Percentiles rank a stretch among this genome's conserved stretches.
These are phyloP conservation scores for Clarireedia hainanense DNA, from an alignment of 2,329 filamentous ascomycete species.

Conservation along the genomic window DNA sequence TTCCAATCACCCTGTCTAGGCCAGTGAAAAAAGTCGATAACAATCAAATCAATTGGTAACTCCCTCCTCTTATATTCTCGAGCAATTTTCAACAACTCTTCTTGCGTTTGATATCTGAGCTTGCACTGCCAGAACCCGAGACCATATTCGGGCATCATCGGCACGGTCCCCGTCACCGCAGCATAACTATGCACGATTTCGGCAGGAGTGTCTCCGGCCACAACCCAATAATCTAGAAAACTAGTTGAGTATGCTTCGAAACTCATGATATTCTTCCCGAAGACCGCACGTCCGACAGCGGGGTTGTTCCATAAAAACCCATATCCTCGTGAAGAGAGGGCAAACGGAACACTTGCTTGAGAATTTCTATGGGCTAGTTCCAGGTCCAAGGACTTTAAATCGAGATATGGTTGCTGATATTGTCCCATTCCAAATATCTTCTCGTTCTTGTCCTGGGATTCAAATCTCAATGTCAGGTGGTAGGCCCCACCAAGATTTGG, in stretches of 20 bases:
- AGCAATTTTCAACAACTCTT: constrained; percentile 52
- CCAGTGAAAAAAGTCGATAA: constrained; percentile 64
- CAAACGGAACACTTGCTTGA: constrained; percentile 57
- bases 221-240: constrained; percentile 56
- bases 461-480: constrained; percentile 50
- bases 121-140: constrained; percentile 65
- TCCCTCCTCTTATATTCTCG: constrained; percentile 48
- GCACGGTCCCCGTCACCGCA: constrained; percentile 47
- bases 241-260: constrained; percentile 54
- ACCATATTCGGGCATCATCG: constrained; percentile 62
- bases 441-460: constrained; percentile 45
- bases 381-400: constrained; percentile 54
- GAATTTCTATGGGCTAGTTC: constrained; percentile 61
- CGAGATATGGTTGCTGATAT: constrained; percentile 56
- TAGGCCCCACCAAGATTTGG: constrained; percentile 40
- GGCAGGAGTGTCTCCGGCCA: constrained; percentile 46
- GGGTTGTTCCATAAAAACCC: constrained; percentile 63
- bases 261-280: constrained; percentile 52
- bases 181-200: constrained; percentile 51
- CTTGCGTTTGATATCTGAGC: constrained; percentile 57
- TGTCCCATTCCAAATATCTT: constrained; percentile 64
- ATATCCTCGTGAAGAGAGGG: constrained; percentile 51
- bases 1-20: constrained; percentile 59
- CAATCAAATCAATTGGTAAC: constrained; percentile 56
- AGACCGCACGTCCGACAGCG: constrained; percentile 49